Base-by-base conservation (phyloP, 202 grass and related monocot genomes). In the Saccharum hybrid region DNA sequence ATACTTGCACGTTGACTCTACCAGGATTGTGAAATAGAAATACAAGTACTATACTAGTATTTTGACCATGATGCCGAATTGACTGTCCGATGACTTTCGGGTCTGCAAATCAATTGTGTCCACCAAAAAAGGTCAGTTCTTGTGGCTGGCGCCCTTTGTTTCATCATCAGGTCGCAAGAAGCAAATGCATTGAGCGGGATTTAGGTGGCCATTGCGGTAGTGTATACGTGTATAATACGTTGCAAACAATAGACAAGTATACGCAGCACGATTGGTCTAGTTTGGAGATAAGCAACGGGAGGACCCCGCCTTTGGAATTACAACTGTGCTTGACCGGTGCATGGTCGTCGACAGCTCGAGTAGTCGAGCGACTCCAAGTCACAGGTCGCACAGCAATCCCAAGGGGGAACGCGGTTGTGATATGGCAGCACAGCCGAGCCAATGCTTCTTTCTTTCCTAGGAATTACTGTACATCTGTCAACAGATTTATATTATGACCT, bases 1-100 rank as follows among this genome's bases (percentile, higher is more conserved):
- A 13, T 52, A 75, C 34, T 37, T 39, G 10, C 6, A 65, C 30
- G 16, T 15, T 82, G 83, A 87, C 34, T 78, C 56, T 11, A 78
- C 37, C 26, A 51, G 74, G 5, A 80, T 59, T 10, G 22, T 68
- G 3, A 89, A 85, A 72, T 81, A 56, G 54, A 59, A 59, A 59
- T 59, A 57, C 52, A n/a, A 19, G 4, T 14, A n/a, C 15, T 19
- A 23, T 6, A 60, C 10, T 28, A 7, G 5, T 10, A 59, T 33
- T 80, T 57, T 9, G 19, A 71, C 68, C 40, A 64, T 39, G 69
- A 86, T 46, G 62, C 13, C 57, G 2, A 31, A 36, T 57, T 66
- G 59, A n/a, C 57, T 13, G 10, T 19, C 54, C 3, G 49, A 11
- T 16, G 19, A 18, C 33, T 75, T 46, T 5, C 42, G 9, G 42